phyloP scores from a whole-genome alignment of 139 green algal genomes.

The Micromonas commoda region DNA sequence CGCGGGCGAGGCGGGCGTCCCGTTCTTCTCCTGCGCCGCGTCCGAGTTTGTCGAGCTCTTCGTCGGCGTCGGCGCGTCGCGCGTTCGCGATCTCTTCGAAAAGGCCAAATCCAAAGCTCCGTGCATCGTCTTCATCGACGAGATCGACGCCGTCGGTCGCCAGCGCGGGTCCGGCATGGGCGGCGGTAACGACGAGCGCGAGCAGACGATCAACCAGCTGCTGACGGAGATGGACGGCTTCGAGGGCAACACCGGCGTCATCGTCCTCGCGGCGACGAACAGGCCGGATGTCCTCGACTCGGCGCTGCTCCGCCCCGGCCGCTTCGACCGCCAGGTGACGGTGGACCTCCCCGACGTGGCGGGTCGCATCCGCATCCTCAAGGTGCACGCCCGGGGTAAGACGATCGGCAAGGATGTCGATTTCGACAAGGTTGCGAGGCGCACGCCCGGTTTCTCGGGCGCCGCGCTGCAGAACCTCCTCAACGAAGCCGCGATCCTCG shows the following conservation, averaged over 20 bases:
- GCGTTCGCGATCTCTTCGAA: slow-evolving; percentile 89
- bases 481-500: slow-evolving; percentile 99
- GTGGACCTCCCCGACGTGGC: slow-evolving; percentile 52
- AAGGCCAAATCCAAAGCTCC: slow-evolving; percentile 85
- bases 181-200: slow-evolving; percentile 96
- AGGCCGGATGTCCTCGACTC: slow-evolving; percentile 96
- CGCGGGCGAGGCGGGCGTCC: slow-evolving; percentile 90
- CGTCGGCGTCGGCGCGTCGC: slow-evolving; percentile 89
- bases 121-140: slow-evolving; percentile 99
- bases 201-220: slow-evolving; percentile 99
- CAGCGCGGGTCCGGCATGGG: slow-evolving; percentile 94
- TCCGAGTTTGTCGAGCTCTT: slow-evolving; percentile 99
- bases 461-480: slow-evolving; percentile 99
- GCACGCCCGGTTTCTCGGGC: slow-evolving; percentile 66
- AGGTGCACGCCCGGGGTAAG: slow-evolving; percentile 53
- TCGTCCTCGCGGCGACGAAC: slow-evolving; percentile 97
- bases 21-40: slow-evolving; percentile 92
- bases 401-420: slow-evolving; percentile 48
- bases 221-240: slow-evolving; percentile 67
- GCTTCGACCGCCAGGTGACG: slow-evolving; percentile 84
- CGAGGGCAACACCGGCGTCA: slow-evolving; percentile 75
- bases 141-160: slow-evolving; percentile 97
- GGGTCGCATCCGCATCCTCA: slow-evolving; percentile 46
- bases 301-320: slow-evolving; percentile 86
- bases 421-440: slow-evolving; percentile 51